Evolutionary conservation across 2,329 filamentous ascomycete genomes (phyloP), one percentile per base, ranked within the genome.

Genomic region (Dendrostoma leiphaemia): DNA sequence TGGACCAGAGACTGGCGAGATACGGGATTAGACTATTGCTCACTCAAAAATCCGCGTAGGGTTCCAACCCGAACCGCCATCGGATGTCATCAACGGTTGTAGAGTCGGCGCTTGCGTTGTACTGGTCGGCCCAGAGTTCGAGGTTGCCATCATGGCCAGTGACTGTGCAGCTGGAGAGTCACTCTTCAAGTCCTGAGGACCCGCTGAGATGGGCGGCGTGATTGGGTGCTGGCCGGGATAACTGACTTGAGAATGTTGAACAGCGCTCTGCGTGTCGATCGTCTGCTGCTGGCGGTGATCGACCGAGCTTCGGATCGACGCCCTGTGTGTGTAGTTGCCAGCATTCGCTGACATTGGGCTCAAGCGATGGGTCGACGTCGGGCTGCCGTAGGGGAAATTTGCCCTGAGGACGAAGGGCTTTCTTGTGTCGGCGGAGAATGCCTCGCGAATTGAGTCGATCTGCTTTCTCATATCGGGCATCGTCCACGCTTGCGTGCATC

Each of bases 401-500:
- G 89, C 83, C 70, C 95, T 96, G 55, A 97, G 75, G 60, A 93
- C 89, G 69, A 97, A 97, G 2, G 91, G 88, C 66, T 91, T 92
- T 62, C 81, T 85, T 23, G 80, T 81, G 68, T 97, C 90, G 50
- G 90, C 89, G 26, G 93, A 97, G 66, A 97, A 97, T 4, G 93
- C 93, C 65, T 93, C 85, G 37, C 93, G 85, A 29, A 97, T 82
- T 35, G 90, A 88, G 66, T 97, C 88, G 60, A 97, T 91, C 69
- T 97, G 91, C 50, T 85, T 86, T 67, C 95, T 87, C 73, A 96
- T 88, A 63, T 97, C 92, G 2, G 89, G 88, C 82, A 95, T 91
- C 2, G 90, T 88, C 88, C 90, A 95, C 4, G 86, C 85, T 8
- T 82, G 79, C 66, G 90, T 89, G 62, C 91, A 94, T 60, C 85